A percentile compares a stretch with the other conserved stretches of the same genome.
Evolutionary conservation across 495 filamentous ascomycete species (phyloP).

Genomic region (Chaetomium tenue): DNA sequence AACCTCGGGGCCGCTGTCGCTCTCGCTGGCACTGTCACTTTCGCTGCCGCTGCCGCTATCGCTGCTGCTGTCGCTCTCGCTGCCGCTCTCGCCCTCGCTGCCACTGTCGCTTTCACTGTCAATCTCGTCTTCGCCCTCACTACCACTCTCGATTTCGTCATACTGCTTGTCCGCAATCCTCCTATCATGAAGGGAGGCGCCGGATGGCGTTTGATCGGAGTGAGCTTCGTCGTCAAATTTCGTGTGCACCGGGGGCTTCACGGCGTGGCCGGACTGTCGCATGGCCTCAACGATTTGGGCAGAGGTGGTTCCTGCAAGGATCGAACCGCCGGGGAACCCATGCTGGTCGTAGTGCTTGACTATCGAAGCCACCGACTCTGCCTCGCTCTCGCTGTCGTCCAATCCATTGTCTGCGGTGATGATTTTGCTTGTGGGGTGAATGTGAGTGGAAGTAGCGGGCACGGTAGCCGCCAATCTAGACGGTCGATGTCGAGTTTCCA

Average conservation of each 20-base stretch:
- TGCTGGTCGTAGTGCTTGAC: constrained; percentile 48
- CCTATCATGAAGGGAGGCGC: neutral
- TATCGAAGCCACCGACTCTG: constrained; percentile 33
- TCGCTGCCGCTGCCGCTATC: neutral
- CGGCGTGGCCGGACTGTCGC: constrained; percentile 30
- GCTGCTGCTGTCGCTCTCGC: too few species aligned
- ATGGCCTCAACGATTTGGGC: constrained; percentile 38
- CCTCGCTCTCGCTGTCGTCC: constrained; percentile 36
- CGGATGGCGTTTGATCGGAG: constrained; percentile 6
- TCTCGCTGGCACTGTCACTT: constrained; percentile 24
- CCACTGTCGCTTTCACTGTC: constrained; percentile 25
- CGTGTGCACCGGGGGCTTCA: constrained; percentile 36
- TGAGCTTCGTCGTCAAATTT: constrained; percentile 31
- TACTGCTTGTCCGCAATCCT: constrained; percentile 14
- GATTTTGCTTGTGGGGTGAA: neutral
- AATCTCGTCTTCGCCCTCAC: constrained; percentile 8
- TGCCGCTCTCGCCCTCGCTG: constrained; percentile 14
- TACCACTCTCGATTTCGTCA: constrained; percentile 6
- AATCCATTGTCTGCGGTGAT: constrained; percentile 16
- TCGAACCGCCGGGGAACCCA: constrained; percentile 52
- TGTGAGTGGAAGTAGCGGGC: neutral
- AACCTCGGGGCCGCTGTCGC: constrained; percentile 27
- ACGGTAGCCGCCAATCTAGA: constrained; percentile 19
- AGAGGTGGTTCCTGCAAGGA: constrained; percentile 44
- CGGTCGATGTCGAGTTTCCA: constrained; percentile 19